phyloP scores from a whole-genome alignment of 805 yeast species.

The Phaffomyces thermotolerans region DNA sequence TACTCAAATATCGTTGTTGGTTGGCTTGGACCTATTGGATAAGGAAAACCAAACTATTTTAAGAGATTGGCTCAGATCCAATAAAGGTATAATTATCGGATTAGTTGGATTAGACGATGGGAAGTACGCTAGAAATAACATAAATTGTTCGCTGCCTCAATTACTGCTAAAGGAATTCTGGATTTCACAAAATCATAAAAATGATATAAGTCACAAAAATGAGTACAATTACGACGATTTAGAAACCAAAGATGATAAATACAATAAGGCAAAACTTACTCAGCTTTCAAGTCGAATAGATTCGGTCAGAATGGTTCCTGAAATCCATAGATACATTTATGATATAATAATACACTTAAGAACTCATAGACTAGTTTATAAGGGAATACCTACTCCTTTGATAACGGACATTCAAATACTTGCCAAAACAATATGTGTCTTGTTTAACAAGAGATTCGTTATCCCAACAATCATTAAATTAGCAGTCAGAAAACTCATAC shows the following conservation, averaged over 20 bases:
- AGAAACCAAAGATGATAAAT: background rate
- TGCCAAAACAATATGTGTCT: conserved; percentile 34
- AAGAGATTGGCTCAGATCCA: conserved; percentile 1
- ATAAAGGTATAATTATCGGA: background rate
- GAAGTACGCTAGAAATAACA: conserved; percentile 6
- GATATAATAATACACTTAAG: conserved; percentile 48
- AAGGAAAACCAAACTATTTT: background rate
- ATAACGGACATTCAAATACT: conserved; percentile 35
- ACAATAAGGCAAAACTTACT: background rate
- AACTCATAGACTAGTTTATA: conserved; percentile 44
- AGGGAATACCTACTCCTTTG: conserved; percentile 45
- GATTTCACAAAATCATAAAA: conserved; percentile 1
- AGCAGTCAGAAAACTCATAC: conserved; percentile 42
- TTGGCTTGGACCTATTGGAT: background rate
- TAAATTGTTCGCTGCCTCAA: conserved; percentile 15
- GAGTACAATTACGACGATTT: background rate
- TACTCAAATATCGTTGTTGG: background rate
- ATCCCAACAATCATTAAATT: conserved; percentile 47
- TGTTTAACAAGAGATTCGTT: conserved; percentile 35
- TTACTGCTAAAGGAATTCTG: conserved; percentile 1
- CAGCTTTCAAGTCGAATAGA: conserved; percentile 3
- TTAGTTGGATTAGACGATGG: background rate
- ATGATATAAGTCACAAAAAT: background rate
- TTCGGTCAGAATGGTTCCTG: conserved; percentile 32
- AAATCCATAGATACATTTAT: conserved; percentile 45